A percentile compares a stretch with the other conserved stretches of the same genome.
Evolutionary conservation across 148 eudicot species (phyloP).

Genomic region (Suaeda aralocaspica): DNA sequence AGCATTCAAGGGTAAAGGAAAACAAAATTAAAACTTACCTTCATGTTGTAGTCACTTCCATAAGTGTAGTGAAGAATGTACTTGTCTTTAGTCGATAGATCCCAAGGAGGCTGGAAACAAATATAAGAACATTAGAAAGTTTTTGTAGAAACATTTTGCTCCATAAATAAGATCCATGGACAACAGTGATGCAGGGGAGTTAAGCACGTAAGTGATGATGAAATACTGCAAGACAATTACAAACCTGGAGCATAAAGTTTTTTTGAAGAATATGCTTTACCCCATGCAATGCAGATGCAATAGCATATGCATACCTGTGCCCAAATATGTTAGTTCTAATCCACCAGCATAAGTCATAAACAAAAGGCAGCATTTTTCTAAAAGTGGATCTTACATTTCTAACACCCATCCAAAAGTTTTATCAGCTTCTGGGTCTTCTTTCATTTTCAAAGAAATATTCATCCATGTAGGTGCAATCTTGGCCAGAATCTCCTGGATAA

Average conservation of each 20-base stretch:
- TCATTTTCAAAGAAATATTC: constrained; percentile 88
- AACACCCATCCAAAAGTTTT: constrained; percentile 80
- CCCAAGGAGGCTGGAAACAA: constrained; percentile 88
- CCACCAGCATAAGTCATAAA: neutral
- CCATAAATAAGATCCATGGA: neutral
- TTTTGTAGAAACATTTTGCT: neutral
- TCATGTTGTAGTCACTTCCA: constrained; percentile 91
- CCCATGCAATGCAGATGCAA: constrained; percentile 95
- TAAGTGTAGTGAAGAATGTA: constrained; percentile 90
- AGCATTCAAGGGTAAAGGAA: neutral
- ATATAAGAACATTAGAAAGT: constrained; percentile 2
- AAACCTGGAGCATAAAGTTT: constrained; percentile 97
- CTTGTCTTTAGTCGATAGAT: constrained; percentile 53
- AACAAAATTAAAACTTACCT: constrained; percentile 42
- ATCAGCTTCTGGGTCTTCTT: constrained; percentile 81
- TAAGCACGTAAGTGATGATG: neutral
- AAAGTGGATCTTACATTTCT: constrained; percentile 52
- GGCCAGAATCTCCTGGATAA: constrained; percentile 43
- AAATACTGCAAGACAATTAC: neutral
- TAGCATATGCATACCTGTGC: constrained; percentile 92
- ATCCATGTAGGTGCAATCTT: constrained; percentile 94
- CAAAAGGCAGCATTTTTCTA: constrained; percentile 4
- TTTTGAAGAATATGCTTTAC: constrained; percentile 81
- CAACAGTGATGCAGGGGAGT: neutral
- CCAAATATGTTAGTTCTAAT: neutral